These are phyloP conservation scores for Lanmaoa pseudosensibilis DNA, from an alignment of 768 basidiomycete genomes.

Conservation along the genomic window DNA sequence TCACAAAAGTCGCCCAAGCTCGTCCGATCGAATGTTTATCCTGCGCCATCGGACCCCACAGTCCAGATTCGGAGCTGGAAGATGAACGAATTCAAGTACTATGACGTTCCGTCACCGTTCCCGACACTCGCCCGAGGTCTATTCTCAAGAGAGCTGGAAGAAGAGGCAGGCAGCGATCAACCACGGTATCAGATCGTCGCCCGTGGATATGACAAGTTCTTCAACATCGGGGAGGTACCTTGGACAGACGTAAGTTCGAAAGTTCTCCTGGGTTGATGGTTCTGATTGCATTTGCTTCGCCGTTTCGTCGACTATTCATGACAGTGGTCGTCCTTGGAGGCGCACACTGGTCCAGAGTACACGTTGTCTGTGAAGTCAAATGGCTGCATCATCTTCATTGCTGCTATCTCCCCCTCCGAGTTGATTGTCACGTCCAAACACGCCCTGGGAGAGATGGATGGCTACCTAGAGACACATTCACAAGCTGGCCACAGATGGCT, in stretches of 20 bases:
- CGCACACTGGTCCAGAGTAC: conserved; percentile 74
- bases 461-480: conserved; percentile 62
- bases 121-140: conserved; percentile 93
- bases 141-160: conserved; percentile 61
- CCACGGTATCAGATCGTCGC: conserved; percentile 65
- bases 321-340: conserved; percentile 75
- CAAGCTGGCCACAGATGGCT: conserved; percentile 86
- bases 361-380: conserved; percentile 91
- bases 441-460: conserved; percentile 62
- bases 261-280: not conserved
- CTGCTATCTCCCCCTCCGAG: conserved; percentile 71
- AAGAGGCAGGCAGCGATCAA: conserved; percentile 35
- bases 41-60: conserved; percentile 54
- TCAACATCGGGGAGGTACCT: conserved; percentile 94
- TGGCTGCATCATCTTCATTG: conserved; percentile 96
- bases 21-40: conserved; percentile 56
- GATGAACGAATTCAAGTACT: conserved; percentile 97
- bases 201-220: conserved; percentile 98
- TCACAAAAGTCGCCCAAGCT: conserved; percentile 62
- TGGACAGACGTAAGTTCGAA: conserved; percentile 79
- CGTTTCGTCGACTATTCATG: not conserved
- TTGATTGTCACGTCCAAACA: conserved; percentile 93
- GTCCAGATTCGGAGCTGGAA: conserved; percentile 83
- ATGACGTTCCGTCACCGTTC: conserved; percentile 85
- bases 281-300: not conserved